Evolutionary conservation across 495 filamentous ascomycete genomes (phyloP).

Genomic region (Acidiella bohemica): DNA sequence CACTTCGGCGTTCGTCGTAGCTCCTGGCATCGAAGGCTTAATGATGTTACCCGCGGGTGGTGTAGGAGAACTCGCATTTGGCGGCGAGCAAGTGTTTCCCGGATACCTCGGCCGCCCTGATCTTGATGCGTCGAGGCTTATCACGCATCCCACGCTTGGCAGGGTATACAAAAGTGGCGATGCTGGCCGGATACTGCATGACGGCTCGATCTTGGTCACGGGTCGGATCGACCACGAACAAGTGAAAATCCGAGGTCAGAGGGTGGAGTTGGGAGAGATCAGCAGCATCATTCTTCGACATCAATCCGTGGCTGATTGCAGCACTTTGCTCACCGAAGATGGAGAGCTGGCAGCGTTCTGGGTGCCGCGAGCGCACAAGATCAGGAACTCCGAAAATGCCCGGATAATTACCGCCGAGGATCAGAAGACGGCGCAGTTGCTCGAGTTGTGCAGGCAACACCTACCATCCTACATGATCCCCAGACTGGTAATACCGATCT

Average conservation of each 20-base stretch:
- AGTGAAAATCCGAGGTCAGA: constrained; percentile 67
- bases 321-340: constrained; percentile 34
- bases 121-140: constrained; percentile 44
- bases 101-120: constrained; percentile 52
- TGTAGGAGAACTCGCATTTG: constrained; percentile 68
- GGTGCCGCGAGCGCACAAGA: constrained; percentile 28
- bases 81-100: constrained; percentile 61
- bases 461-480: constrained; percentile 61
- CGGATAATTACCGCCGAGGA: not conserved
- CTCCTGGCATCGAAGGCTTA: constrained; percentile 27
- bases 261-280: constrained; percentile 44
- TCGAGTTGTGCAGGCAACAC: constrained; percentile 28
- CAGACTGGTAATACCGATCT: constrained; percentile 50
- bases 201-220: constrained; percentile 57
- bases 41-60: constrained; percentile 47
- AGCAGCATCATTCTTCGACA: constrained; percentile 40
- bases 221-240: constrained; percentile 73
- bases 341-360: constrained; percentile 39
- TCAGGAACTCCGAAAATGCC: not conserved
- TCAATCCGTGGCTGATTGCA: constrained; percentile 35
- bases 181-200: constrained; percentile 53
- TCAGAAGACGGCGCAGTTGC: constrained; percentile 14
- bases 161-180: constrained; percentile 70
- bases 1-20: constrained; percentile 56
- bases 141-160: constrained; percentile 51